Evolutionary conservation across 2,329 filamentous ascomycete genomes (phyloP).

Genomic region (Lanzia echinophila): DNA sequence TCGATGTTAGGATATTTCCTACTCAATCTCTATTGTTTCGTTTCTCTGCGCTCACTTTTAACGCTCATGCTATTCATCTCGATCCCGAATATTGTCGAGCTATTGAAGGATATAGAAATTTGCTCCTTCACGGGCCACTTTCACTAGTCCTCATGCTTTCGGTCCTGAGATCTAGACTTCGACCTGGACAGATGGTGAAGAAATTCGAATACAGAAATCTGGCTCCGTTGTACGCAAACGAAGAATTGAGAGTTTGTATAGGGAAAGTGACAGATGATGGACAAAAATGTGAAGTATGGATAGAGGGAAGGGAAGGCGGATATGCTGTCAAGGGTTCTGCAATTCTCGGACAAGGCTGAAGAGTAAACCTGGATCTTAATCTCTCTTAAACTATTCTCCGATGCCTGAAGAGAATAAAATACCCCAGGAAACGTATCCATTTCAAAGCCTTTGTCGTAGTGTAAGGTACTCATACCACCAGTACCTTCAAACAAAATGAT

Average conservation of each 20-base stretch:
- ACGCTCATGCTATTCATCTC: conserved; percentile 86
- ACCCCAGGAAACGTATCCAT: background rate
- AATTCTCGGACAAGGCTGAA: conserved; percentile 9
- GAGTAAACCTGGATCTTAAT: background rate
- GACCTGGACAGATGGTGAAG: conserved; percentile 37
- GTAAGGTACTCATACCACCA: conserved; percentile 1
- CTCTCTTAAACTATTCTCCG: conserved; percentile 9
- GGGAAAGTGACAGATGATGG: conserved; percentile 38
- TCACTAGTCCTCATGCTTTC: conserved; percentile 70
- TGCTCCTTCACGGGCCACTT: conserved; percentile 84
- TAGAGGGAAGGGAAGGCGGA: conserved; percentile 54
- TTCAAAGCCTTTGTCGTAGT: conserved; percentile 3
- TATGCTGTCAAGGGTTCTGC: conserved; percentile 56
- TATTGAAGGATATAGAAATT: conserved; percentile 65
- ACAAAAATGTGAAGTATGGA: conserved; percentile 54
- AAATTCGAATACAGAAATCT: conserved; percentile 74
- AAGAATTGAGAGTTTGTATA: conserved; percentile 64
- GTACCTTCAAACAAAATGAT: background rate
- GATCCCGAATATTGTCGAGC: conserved; percentile 63
- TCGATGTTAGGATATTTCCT: conserved; percentile 56
- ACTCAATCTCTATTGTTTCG: conserved; percentile 72
- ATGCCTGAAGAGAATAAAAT: background rate
- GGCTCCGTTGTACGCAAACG: conserved; percentile 69
- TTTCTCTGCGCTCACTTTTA: conserved; percentile 86
- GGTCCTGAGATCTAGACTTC: conserved; percentile 48